phyloP scores from a whole-genome alignment of 768 basidiomycete genomes.

The Termitomyces sp. region DNA sequence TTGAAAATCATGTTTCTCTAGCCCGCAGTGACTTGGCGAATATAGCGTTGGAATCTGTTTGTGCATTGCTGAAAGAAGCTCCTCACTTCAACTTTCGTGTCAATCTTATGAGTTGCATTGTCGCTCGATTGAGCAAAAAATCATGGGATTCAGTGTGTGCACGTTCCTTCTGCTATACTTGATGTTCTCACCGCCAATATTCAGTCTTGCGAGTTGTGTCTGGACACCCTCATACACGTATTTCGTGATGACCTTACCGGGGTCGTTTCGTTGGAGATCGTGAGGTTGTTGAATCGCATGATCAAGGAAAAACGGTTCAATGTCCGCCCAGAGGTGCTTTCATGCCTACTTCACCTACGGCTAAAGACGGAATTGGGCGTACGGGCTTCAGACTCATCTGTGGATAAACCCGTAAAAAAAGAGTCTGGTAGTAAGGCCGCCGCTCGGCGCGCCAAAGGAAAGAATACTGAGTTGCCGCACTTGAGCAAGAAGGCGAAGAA shows the following conservation, averaged over 20 bases:
- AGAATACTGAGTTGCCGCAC: conserved; percentile 60
- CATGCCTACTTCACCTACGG: conserved; percentile 79
- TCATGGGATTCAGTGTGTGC: conserved; percentile 82
- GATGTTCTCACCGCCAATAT: conserved; percentile 7
- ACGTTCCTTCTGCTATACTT: conserved; percentile 2
- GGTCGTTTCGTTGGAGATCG: conserved; percentile 76
- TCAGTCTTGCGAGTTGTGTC: conserved; percentile 82
- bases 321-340: conserved; percentile 84
- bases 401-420: conserved; percentile 46
- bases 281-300: conserved; percentile 91
- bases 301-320: conserved; percentile 90
- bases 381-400: conserved; percentile 67
- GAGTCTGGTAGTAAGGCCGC: conserved; percentile 40
- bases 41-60: conserved; percentile 78
- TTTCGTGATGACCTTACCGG: conserved; percentile 83
- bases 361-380: conserved; percentile 82
- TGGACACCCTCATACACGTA: conserved; percentile 74
- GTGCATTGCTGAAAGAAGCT: conserved; percentile 73
- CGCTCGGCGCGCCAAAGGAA: conserved; percentile 46
- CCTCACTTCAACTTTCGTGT: conserved; percentile 96
- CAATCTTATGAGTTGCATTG: conserved; percentile 86
- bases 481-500: conserved; percentile 92
- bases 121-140: conserved; percentile 76
- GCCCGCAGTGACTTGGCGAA: conserved; percentile 63
- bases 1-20: conserved; percentile 23